A percentile compares a stretch with the other conserved stretches of the same genome.
Evolutionary conservation across 805 yeast species (phyloP).

Genomic region (Suhomyces xylopsoci): DNA sequence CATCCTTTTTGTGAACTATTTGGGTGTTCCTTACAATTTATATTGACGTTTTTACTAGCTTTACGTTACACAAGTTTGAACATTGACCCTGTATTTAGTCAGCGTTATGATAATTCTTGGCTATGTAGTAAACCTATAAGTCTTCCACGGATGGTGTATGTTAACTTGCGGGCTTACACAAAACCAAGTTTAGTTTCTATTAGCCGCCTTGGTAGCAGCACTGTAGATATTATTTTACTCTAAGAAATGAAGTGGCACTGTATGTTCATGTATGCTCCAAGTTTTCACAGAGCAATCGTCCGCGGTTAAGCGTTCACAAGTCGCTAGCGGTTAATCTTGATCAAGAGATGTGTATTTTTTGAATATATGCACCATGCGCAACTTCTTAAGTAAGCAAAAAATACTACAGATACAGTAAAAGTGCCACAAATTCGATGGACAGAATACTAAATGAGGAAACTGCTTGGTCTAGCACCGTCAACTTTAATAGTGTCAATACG

Average conservation of each 20-base stretch:
- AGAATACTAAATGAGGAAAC: neutral
- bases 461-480: neutral
- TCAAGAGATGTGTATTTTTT: neutral
- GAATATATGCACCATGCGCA: conserved; percentile 3
- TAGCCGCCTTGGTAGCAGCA: neutral
- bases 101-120: neutral
- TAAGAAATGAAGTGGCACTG: neutral
- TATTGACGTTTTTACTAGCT: neutral
- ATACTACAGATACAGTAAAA: neutral
- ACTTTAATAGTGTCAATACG: neutral
- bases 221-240: neutral
- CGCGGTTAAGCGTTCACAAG: neutral
- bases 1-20: too few relatives aligned
- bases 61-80: neutral
- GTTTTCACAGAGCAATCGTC: neutral
- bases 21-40: neutral
- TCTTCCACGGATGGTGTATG: neutral
- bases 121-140: neutral
- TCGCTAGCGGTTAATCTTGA: neutral
- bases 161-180: neutral
- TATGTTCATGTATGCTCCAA: neutral
- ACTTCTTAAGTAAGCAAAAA: neutral
- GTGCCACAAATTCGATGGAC: neutral
- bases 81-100: neutral
- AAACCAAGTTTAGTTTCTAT: neutral